phyloP scores from a whole-genome alignment of 352 stramenopile species.

The Plasmopara viticola region DNA sequence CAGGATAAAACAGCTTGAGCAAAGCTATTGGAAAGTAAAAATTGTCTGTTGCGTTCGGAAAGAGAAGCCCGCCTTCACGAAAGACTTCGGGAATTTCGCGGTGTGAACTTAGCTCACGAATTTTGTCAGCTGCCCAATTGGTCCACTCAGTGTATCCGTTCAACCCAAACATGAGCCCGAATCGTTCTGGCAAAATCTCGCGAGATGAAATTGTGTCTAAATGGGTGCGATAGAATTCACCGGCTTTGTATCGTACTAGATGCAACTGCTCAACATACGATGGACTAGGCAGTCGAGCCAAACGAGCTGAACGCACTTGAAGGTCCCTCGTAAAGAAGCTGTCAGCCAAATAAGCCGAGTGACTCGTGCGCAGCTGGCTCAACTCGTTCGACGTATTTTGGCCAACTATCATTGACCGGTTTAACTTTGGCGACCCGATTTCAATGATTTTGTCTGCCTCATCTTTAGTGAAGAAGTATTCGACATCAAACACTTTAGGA shows the following conservation, averaged over 20 bases:
- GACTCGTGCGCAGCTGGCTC: conserved; percentile 54
- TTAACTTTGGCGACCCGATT: conserved; percentile 33
- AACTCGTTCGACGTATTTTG: conserved; percentile 54
- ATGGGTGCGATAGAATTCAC: conserved; percentile 77
- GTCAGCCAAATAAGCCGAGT: conserved; percentile 69
- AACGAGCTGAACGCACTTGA: conserved; percentile 41
- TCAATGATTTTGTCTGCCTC: too few species aligned
- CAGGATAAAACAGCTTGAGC: conserved; percentile 45
- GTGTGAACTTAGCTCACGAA: conserved; percentile 25
- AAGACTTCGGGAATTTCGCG: conserved; percentile 43
- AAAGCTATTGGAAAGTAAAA: conserved; percentile 56
- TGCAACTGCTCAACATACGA: conserved; percentile 63
- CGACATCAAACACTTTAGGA: too few species aligned
- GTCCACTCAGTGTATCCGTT: conserved; percentile 66
- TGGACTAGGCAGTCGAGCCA: conserved; percentile 57
- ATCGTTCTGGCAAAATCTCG: conserved; percentile 50
- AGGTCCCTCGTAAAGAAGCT: conserved; percentile 64
- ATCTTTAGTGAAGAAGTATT: too few species aligned
- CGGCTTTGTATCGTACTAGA: conserved; percentile 64
- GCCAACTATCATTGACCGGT: conserved; percentile 59
- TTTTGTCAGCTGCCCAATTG: too few species aligned
- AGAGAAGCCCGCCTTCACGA: conserved; percentile 44
- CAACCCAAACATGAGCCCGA: conserved; percentile 24
- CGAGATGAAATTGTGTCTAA: conserved; percentile 71
- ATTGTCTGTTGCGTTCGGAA: conserved; percentile 45